phyloP scores from a whole-genome alignment of 2,329 filamentous ascomycete genomes.

The Penicillium freii region DNA sequence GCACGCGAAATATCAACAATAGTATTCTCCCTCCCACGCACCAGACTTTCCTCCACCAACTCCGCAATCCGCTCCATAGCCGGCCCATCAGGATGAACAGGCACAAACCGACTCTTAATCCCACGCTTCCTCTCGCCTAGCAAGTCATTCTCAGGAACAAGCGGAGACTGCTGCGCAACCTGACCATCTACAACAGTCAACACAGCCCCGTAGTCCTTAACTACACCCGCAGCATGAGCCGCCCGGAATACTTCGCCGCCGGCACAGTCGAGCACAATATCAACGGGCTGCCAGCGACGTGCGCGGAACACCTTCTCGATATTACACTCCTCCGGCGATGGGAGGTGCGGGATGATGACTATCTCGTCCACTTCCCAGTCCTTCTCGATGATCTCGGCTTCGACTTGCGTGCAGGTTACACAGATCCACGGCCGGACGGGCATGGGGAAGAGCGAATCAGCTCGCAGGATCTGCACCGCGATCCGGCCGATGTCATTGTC shows the following conservation, averaged over 20 bases:
- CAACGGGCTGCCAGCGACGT: slow-evolving; percentile 36
- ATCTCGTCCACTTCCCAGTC: slow-evolving; percentile 36
- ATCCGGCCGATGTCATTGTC: slow-evolving; percentile 40
- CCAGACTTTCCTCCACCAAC: slow-evolving; percentile 35
- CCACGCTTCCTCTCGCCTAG: slow-evolving; percentile 23
- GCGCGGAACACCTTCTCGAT: slow-evolving; percentile 33
- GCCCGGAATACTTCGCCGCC: slow-evolving; percentile 36
- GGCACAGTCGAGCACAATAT: slow-evolving; percentile 43
- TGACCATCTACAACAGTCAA: slow-evolving; percentile 36
- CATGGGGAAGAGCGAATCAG: slow-evolving; percentile 32
- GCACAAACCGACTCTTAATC: slow-evolving; percentile 36
- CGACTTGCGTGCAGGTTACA: slow-evolving; percentile 32
- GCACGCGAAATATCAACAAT: slow-evolving; percentile 38
- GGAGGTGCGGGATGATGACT: slow-evolving; percentile 30
- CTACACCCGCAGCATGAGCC: slow-evolving; percentile 32
- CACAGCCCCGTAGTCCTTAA: slow-evolving; percentile 36
- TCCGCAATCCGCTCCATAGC: slow-evolving; percentile 36
- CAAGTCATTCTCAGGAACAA: slow-evolving; percentile 17
- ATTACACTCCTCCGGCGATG: slow-evolving; percentile 28
- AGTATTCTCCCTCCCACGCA: slow-evolving; percentile 35
- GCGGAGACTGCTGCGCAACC: slow-evolving; percentile 19
- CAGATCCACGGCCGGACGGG: slow-evolving; percentile 37
- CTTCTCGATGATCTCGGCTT: slow-evolving; percentile 29
- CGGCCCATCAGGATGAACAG: slow-evolving; percentile 37
- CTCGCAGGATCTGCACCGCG: slow-evolving; percentile 39